Evolutionary conservation across 129 eudicot genomes (phyloP).

Genomic region (Artemisia argyi): DNA sequence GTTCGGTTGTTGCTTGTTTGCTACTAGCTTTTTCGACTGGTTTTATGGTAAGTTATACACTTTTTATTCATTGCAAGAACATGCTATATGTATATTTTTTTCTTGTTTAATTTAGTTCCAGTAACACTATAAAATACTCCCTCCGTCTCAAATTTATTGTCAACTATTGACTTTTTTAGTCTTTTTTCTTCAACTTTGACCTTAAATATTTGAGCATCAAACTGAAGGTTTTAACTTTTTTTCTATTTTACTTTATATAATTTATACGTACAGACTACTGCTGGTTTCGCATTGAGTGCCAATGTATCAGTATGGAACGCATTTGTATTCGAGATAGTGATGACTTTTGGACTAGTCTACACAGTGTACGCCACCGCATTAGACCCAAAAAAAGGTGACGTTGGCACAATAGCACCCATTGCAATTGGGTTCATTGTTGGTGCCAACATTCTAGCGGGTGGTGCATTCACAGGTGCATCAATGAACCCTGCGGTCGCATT

Average conservation of each 20-base stretch:
- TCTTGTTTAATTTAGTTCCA: too few species aligned
- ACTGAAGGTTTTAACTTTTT: not conserved
- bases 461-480: constrained; percentile 63
- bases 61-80: not conserved
- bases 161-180: too few species aligned
- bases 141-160: too few species aligned
- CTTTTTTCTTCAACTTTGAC: too few species aligned
- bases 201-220: not conserved
- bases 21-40: constrained; percentile 54
- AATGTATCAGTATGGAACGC: constrained; percentile 53
- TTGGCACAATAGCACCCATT: constrained; percentile 53
- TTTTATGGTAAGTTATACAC: constrained; percentile 39
- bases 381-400: constrained; percentile 53
- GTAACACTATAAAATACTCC: too few species aligned
- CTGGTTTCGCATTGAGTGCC: constrained; percentile 34
- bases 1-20: constrained; percentile 50
- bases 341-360: constrained; percentile 64
- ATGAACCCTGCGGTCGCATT: constrained; percentile 68
- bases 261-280: constrained; percentile 42
- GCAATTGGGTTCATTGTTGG: constrained; percentile 65
- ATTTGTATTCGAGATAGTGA: constrained; percentile 55
- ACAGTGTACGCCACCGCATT: constrained; percentile 65
- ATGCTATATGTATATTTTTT: too few species aligned
- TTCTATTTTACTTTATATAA: not conserved
- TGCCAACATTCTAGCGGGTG: constrained; percentile 64